Base-by-base conservation (phyloP, 805 yeast species). In the Yarrowia sp. region DNA sequence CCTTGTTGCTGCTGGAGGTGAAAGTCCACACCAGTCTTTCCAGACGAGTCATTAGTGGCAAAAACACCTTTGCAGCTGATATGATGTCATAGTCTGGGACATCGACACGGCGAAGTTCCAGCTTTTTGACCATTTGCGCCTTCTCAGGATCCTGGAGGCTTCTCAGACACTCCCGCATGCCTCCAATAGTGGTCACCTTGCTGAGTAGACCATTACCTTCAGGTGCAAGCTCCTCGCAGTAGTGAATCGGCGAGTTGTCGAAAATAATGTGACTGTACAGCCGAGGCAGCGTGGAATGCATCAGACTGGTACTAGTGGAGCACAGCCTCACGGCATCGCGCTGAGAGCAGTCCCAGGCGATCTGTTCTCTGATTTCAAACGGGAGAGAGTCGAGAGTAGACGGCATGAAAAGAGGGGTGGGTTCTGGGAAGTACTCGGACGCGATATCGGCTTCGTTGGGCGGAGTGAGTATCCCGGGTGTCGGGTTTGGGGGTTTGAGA, bases 261-360 rank as follows among this genome's bases (percentile, higher is more conserved):
- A 75, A 64, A 9, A 74, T 66, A 10, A 75, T 70, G 48, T 71
- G 67, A 15, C 67, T 71, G 64, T 75, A 75, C 0, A 75, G 66
- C 6, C 72, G 69, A 9, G 70, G 68, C 8, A 70, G 45, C 7
- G 73, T 65, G 8, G 72, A 68, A 8, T 67, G 67, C 32, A 68
- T 60, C 36, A 72, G 48, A 8, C 48, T 47, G n/a, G 69, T 68
- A 42, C 70, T 69, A 1, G 75, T 70, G 22, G 74, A 48, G 13
- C 73, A 69, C 8, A 75, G 69, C 36, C 69, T 72, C 36, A 74
- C 72, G 4, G 74, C 72, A 41, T 76, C 78, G 4, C 75, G 70
- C 61, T 74, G 77, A 5, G 65, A 66, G 51, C 75, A 73, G 33
- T 69, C 65, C 51, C 69, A 67, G 13, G 75, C 70, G 10, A 75